Conservation (phyloP, 2,329 filamentous ascomycete species). For the Phialophora verrucosa region DNA sequence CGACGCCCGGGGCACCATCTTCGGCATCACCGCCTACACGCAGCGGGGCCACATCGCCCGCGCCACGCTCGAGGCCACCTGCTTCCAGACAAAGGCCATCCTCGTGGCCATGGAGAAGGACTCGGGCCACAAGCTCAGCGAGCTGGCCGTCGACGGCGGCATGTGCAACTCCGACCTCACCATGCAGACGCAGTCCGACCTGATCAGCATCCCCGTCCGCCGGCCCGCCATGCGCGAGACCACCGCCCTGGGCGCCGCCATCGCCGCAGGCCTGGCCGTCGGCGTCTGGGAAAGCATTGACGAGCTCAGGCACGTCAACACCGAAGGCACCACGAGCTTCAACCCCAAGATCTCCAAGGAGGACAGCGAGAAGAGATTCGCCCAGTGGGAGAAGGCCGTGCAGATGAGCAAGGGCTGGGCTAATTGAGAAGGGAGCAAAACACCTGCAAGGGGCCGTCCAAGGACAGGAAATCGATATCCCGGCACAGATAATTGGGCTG, state of each 20-base stretch:
- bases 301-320: conserved; percentile 75
- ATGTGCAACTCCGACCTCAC: conserved; percentile 87
- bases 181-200: conserved; percentile 85
- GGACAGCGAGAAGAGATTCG: conserved; percentile 68
- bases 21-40: conserved; percentile 85
- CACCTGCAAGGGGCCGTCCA: too few relatives aligned
- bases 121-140: conserved; percentile 74
- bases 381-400: conserved; percentile 76
- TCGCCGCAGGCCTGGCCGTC: conserved; percentile 84
- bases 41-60: conserved; percentile 84
- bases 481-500: neutral
- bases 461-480: neutral
- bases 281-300: conserved; percentile 77
- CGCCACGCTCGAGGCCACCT: conserved; percentile 87
- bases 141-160: conserved; percentile 83
- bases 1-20: conserved; percentile 85
- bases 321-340: conserved; percentile 71
- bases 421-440: neutral
- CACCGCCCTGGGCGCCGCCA: conserved; percentile 84
- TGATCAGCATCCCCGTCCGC: conserved; percentile 81
- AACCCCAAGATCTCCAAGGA: conserved; percentile 66
- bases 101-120: conserved; percentile 90
- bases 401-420: conserved; percentile 64
- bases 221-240: conserved; percentile 89
- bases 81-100: conserved; percentile 91